phyloP scores from a whole-genome alignment of 106 monocot species.

The Gastrodia elata region DNA sequence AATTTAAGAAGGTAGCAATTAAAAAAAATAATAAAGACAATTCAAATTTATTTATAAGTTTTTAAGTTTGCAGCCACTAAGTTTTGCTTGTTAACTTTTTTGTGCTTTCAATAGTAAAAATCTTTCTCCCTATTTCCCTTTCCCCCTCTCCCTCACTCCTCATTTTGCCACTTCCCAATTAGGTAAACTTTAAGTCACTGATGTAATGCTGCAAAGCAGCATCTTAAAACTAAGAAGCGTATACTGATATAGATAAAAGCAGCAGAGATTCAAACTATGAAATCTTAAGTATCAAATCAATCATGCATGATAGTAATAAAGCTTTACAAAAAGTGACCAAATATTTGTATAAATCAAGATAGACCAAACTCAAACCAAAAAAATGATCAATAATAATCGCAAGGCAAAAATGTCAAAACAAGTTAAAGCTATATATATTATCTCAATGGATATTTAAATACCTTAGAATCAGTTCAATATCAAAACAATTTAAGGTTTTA shows the following conservation, averaged over 20 bases:
- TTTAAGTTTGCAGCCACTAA: no score
- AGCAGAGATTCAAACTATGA: background rate
- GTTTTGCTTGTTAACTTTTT: no score
- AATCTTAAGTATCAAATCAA: background rate
- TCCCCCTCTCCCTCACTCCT: background rate
- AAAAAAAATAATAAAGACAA: background rate
- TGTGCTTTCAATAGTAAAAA: no score
- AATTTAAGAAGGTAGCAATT: background rate
- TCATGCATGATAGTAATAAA: background rate
- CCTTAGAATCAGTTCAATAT: background rate
- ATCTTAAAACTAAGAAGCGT: no score
- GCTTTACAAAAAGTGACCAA: background rate
- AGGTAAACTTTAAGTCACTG: background rate
- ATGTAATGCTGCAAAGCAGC: background rate
- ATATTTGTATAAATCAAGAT: background rate
- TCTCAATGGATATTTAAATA: background rate
- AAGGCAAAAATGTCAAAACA: no score
- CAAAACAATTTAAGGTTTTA: background rate
- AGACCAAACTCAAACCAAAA: background rate
- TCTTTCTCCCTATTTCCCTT: background rate
- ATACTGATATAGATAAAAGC: background rate
- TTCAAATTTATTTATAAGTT: background rate
- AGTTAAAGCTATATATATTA: no score
- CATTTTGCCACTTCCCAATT: background rate
- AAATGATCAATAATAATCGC: background rate